Percentiles rank a stretch among this genome's conserved stretches.
Evolutionary conservation across 768 basidiomycete genomes (phyloP).

Genomic region (Leccinum aurantiacum): DNA sequence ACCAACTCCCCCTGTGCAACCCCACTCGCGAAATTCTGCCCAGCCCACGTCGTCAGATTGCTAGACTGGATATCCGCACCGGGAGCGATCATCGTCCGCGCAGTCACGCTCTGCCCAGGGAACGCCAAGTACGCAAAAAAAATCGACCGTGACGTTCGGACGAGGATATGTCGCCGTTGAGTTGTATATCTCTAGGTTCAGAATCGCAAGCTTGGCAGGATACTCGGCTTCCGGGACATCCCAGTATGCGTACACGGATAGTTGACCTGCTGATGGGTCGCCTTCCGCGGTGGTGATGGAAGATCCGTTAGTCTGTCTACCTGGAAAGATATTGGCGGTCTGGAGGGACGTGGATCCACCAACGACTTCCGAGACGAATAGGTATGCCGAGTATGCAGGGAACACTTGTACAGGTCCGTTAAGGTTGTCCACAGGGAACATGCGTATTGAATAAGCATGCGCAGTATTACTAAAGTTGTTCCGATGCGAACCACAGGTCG

Average conservation of each 20-base stretch:
- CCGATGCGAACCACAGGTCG: slow-evolving; percentile 41
- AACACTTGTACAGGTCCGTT: slow-evolving; percentile 53
- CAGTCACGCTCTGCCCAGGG: slow-evolving; percentile 30
- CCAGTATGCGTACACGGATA: slow-evolving; percentile 55
- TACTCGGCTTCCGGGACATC: slow-evolving; percentile 32
- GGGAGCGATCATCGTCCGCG: slow-evolving; percentile 45
- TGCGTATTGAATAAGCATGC: slow-evolving; percentile 14
- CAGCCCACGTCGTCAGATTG: slow-evolving; percentile 50
- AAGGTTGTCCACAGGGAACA: slow-evolving; percentile 47
- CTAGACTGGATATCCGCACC: slow-evolving; percentile 47
- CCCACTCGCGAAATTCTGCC: slow-evolving; percentile 45
- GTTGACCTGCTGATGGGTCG: slow-evolving; percentile 46
- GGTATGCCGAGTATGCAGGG: slow-evolving; percentile 51
- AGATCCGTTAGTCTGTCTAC: slow-evolving; percentile 52
- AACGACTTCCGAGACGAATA: slow-evolving; percentile 51
- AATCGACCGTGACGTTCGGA: slow-evolving; percentile 44
- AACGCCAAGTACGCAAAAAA: slow-evolving; percentile 41
- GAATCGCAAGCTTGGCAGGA: slow-evolving; percentile 48
- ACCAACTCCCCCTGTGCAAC: slow-evolving; percentile 38
- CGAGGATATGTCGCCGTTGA: slow-evolving; percentile 42
- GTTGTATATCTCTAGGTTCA: slow-evolving; percentile 54
- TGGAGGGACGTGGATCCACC: slow-evolving; percentile 43
- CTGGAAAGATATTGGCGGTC: slow-evolving; percentile 51
- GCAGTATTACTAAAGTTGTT: background rate
- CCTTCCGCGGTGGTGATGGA: slow-evolving; percentile 52